Evolutionary conservation across 2,329 filamentous ascomycete genomes (phyloP), one percentile per base, ranked within the genome.

Genomic region (Phaeosphaeriaceae sp.): DNA sequence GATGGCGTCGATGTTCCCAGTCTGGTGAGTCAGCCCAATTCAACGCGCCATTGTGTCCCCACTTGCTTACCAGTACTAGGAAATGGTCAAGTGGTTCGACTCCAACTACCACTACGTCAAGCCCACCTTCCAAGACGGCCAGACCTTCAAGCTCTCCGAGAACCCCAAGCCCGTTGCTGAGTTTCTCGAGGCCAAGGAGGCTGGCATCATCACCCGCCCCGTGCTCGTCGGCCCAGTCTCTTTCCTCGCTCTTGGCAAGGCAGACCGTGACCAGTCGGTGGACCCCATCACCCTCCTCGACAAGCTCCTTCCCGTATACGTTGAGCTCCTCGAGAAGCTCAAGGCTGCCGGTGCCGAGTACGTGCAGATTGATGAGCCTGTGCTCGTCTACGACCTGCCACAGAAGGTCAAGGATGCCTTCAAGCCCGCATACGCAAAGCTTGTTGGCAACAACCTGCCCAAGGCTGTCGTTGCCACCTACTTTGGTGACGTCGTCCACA

Each of bases 51-150:
- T 24, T 24, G 24, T 24, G 7, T 7, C 9, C 10, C 2, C 3
- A 48, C 71, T 78, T 70, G 81, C 62, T 36, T 36, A 36, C 50
- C 31, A 47, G 42, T 20, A 50, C 7, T 60, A 85, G 84, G 95
- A 99, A 88, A 99, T 99, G 95, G 95, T 99, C 76, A 99, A 99
- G 88, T 99, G 95, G 95, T 99, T 99, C 80, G 95, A 99, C 87
- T 97, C 93, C 69, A 99, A 99, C 91, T 99, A 99, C 90, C 95
- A 98, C 88, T 99, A 99, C 82, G 95, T 98, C 84, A 98, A 98
- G 89, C 95, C 95, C 67, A 97, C 95, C 64, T 88, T 99, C 70
- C 93, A 97, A 84, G 90, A 97, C 84, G 91, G 91, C 87, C 95
- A 99, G 88, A 89, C 87, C 77, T 99, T 99, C 89, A 93, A 90